Conservation (phyloP, 768 basidiomycete genomes). For the Leccinum disarticulatum region DNA sequence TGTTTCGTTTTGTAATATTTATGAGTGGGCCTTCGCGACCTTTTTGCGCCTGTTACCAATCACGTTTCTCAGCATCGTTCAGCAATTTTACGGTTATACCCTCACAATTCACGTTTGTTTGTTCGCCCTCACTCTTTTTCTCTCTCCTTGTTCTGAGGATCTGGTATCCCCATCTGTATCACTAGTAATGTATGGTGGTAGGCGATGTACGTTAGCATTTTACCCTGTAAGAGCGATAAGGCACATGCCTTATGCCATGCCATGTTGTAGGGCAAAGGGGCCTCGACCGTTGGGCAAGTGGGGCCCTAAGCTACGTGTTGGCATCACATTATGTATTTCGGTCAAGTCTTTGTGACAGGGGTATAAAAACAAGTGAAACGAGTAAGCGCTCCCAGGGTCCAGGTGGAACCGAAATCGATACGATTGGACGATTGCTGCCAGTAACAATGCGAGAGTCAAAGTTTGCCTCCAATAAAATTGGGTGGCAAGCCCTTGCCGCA, state of each 20-base stretch:
- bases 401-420: background rate
- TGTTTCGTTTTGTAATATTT: slow-evolving; percentile 24
- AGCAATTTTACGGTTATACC: slow-evolving; percentile 19
- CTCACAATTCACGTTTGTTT: slow-evolving; percentile 13
- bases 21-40: slow-evolving; percentile 15
- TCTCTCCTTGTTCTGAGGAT: slow-evolving; percentile 10
- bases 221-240: slow-evolving; percentile 8
- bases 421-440: background rate
- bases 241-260: slow-evolving; percentile 3
- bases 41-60: slow-evolving; percentile 7
- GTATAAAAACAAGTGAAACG: background rate
- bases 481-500: background rate
- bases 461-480: background rate
- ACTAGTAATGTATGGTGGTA: slow-evolving; percentile 13
- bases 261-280: slow-evolving; percentile 1
- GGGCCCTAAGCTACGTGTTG: background rate
- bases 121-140: background rate
- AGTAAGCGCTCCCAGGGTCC: background rate
- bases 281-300: slow-evolving; percentile 17
- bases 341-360: background rate
- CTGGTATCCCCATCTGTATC: slow-evolving; percentile 26
- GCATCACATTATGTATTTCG: slow-evolving; percentile 6
- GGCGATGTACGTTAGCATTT: slow-evolving; percentile 17
- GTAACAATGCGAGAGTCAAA: background rate
- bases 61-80: slow-evolving; percentile 17